Percentiles rank a stretch among this genome's conserved stretches.
These are phyloP conservation scores for Oryza officinalis DNA, from an alignment of 176 grass and related monocot species.

Conservation along the genomic window DNA sequence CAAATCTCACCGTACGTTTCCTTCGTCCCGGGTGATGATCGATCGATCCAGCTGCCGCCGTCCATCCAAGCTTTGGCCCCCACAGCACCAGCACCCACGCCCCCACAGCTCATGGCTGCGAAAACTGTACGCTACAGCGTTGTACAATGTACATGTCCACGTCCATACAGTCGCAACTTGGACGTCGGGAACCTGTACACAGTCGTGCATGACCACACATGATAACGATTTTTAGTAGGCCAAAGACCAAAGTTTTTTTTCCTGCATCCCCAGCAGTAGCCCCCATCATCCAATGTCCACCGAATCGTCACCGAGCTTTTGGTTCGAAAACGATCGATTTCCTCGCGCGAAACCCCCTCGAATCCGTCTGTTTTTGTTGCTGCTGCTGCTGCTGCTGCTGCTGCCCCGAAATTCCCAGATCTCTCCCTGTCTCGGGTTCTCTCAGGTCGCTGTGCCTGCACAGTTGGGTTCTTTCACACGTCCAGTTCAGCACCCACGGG, in stretches of 20 bases:
- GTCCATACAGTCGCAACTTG: conserved; percentile 23
- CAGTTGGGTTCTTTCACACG: conserved; percentile 21
- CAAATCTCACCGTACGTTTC: not conserved
- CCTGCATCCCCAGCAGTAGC: not conserved
- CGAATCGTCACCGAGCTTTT: not conserved
- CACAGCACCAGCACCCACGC: not conserved
- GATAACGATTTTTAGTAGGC: conserved; percentile 37
- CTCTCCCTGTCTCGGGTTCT: not conserved
- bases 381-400: not conserved
- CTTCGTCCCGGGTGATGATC: not conserved
- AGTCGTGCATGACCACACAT: conserved; percentile 9
- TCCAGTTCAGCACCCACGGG: not conserved
- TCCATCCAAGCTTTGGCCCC: not conserved
- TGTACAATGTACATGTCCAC: conserved; percentile 16
- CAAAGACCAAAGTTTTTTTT: not conserved
- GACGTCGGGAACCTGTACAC: not conserved
- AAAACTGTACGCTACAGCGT: not conserved
- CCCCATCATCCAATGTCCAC: conserved; percentile 20
- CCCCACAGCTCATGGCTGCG: not conserved
- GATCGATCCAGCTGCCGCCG: not conserved
- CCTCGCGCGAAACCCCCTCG: not conserved
- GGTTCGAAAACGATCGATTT: conserved; percentile 7
- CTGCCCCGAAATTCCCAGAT: not conserved
- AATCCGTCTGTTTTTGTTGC: not conserved
- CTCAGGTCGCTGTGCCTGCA: conserved; percentile 10